Evolutionary conservation across 768 basidiomycete genomes (phyloP).

Genomic region (Russula foetens): DNA sequence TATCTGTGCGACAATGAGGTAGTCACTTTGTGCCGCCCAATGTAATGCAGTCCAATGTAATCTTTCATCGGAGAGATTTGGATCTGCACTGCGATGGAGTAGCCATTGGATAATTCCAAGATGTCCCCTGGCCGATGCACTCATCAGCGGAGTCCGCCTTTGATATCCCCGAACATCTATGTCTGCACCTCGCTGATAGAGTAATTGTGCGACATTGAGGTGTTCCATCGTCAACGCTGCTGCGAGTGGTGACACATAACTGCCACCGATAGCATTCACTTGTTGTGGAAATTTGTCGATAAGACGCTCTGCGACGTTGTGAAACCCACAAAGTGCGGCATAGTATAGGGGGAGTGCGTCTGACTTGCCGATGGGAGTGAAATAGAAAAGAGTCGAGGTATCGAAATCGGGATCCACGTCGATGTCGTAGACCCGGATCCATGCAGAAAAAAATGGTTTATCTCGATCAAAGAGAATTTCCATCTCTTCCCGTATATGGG

Average conservation of each 20-base stretch:
- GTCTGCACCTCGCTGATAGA: neutral
- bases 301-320: too few species aligned
- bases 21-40: too few species aligned
- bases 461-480: neutral
- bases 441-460: neutral
- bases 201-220: neutral
- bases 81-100: neutral
- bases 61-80: neutral
- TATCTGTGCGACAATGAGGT: too few species aligned
- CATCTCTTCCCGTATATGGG: too few species aligned
- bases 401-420: neutral
- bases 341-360: too few species aligned
- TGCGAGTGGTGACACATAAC: neutral
- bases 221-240: neutral
- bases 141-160: neutral
- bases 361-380: neutral
- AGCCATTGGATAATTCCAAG: neutral
- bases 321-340: too few species aligned
- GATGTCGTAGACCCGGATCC: neutral
- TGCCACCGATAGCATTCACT: too few species aligned
- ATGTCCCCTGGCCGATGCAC: neutral
- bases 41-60: too few species aligned
- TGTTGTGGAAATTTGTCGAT: too few species aligned
- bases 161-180: neutral
- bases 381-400: neutral